Conservation (phyloP, 2,329 filamentous ascomycete species). For the Monascus ruber region DNA sequence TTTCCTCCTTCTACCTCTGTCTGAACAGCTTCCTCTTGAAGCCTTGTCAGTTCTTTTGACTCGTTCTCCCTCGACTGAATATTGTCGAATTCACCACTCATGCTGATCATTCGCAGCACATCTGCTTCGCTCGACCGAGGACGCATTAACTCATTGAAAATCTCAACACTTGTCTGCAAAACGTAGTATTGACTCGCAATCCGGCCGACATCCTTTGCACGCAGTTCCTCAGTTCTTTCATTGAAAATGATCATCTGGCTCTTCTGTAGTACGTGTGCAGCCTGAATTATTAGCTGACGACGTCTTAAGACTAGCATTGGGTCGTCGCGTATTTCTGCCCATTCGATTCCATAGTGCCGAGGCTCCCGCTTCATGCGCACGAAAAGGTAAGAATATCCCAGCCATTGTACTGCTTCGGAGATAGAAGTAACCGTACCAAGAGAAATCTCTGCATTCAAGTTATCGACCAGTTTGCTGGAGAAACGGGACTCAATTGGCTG, state of each 20-base stretch:
- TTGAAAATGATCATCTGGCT: constrained; percentile 99
- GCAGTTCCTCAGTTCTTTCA: constrained; percentile 80
- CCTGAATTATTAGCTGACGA: constrained; percentile 75
- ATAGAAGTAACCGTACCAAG: constrained; percentile 93
- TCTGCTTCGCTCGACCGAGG: constrained; percentile 80
- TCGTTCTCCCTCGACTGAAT: constrained; percentile 87
- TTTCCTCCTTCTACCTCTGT: constrained; percentile 66
- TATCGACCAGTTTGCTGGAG: constrained; percentile 86
- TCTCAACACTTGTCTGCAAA: constrained; percentile 80
- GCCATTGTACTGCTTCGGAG: constrained; percentile 87
- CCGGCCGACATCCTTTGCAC: constrained; percentile 86
- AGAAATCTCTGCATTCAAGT: constrained; percentile 88
- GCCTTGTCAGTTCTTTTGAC: constrained; percentile 67
- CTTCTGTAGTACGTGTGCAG: constrained; percentile 73
- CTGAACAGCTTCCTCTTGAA: constrained; percentile 59
- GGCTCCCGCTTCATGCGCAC: constrained; percentile 92
- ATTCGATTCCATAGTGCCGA: constrained; percentile 88
- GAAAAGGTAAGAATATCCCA: constrained; percentile 95
- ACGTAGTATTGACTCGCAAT: constrained; percentile 98
- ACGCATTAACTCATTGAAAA: constrained; percentile 93
- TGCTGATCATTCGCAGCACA: constrained; percentile 88
- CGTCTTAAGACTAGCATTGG: constrained; percentile 76
- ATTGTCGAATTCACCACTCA: constrained; percentile 97
- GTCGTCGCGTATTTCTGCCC: constrained; percentile 79
- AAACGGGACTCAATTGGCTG: constrained; percentile 97